These are phyloP conservation scores for Seiridium cupressi DNA, from an alignment of 2,329 filamentous ascomycete species.

Conservation along the genomic window DNA sequence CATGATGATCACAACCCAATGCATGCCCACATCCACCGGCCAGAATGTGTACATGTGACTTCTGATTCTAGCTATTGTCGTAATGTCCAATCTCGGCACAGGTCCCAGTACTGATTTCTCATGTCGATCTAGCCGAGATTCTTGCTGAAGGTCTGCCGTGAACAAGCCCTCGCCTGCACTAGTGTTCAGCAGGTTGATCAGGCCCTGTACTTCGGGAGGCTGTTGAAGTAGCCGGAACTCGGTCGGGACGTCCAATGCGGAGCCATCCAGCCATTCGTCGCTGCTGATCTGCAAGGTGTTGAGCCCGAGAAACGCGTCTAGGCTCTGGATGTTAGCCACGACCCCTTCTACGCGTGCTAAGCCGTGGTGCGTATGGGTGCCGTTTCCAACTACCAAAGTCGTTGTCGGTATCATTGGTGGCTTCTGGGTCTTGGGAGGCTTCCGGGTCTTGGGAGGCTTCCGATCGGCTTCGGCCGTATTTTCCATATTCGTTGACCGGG, in stretches of 20 bases:
- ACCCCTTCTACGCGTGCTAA: background rate
- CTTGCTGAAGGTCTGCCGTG: background rate
- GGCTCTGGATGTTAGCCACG: background rate
- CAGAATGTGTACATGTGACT: conserved; percentile 6
- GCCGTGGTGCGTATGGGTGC: background rate
- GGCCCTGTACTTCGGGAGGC: background rate
- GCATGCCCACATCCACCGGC: background rate
- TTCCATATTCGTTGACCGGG: no score
- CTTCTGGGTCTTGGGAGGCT: no score
- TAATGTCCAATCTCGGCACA: background rate
- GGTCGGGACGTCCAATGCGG: background rate
- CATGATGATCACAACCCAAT: background rate
- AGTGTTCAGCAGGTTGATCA: background rate
- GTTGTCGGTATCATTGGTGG: no score
- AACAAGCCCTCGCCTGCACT: background rate
- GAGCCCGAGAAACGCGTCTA: background rate
- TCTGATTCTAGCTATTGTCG: background rate
- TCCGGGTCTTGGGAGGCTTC: no score
- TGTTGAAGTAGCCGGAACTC: background rate
- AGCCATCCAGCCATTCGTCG: background rate
- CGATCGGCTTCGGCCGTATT: no score
- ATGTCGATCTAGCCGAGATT: background rate
- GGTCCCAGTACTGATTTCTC: no score
- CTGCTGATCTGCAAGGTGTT: background rate
- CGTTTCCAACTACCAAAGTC: background rate